Conservation (phyloP, 2,329 filamentous ascomycete genomes). For the Alternaria arbusti region DNA sequence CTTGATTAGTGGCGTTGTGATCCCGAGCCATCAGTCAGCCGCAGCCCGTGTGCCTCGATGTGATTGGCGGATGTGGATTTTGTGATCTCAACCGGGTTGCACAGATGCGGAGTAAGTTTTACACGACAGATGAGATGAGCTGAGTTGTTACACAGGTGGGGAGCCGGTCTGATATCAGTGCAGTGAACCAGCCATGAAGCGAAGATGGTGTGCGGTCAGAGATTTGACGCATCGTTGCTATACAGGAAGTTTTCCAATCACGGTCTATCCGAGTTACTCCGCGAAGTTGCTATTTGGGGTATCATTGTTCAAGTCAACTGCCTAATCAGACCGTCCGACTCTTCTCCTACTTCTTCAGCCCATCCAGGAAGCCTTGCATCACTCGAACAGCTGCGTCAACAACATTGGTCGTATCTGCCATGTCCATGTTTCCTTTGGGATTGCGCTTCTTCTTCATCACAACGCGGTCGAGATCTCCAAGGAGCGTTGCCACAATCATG, state of each 20-base stretch:
- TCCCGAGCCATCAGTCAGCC: constrained; percentile 4
- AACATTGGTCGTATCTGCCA: neutral
- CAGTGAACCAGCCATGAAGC: neutral
- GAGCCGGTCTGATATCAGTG: neutral
- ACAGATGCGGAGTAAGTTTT: neutral
- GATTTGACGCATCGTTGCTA: neutral
- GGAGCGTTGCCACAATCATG: neutral
- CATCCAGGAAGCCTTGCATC: neutral
- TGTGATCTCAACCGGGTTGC: neutral
- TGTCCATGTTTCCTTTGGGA: neutral
- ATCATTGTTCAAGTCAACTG: neutral
- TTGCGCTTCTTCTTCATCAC: neutral
- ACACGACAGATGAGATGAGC: neutral
- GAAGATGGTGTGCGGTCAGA: neutral
- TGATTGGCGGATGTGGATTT: constrained; percentile 4
- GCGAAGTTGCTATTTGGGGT: neutral
- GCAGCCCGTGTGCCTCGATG: neutral
- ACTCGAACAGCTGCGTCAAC: neutral
- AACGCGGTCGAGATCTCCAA: neutral
- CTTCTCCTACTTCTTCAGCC: neutral
- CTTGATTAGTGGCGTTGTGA: constrained; percentile 1
- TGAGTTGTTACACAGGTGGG: constrained; percentile 3
- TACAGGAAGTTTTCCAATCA: neutral
- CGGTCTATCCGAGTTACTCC: neutral
- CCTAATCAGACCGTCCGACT: no score